A percentile compares a stretch with the other conserved stretches of the same genome.
Conservation (phyloP, 1,284 basidiomycete genomes). For the Trichosporon sp. region DNA sequence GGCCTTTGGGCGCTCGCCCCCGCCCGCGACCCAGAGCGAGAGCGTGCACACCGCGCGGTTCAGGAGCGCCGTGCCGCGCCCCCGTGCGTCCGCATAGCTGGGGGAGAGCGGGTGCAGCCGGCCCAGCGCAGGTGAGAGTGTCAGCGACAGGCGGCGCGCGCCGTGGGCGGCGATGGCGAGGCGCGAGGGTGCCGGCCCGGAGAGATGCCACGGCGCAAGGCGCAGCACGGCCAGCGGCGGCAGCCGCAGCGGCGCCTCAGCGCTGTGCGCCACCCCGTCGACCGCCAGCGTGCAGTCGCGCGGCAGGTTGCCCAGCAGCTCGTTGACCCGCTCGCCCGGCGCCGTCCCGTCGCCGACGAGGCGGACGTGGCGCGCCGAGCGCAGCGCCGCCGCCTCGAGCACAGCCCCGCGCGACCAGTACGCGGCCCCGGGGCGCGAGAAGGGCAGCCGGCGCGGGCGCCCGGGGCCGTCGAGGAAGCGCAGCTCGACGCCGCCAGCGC, state of each 20-base stretch:
- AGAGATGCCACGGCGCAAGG: background rate
- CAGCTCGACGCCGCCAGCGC: background rate
- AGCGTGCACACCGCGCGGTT: background rate
- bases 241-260: background rate
- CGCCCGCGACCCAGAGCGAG: background rate
- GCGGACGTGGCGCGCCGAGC: background rate
- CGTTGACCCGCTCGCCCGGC: background rate
- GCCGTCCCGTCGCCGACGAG: background rate
- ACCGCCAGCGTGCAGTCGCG: background rate
- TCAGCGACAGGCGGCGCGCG: background rate
- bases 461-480: background rate
- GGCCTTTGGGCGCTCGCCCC: no score
- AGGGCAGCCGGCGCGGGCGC: background rate
- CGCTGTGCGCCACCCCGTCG: background rate
- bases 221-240: background rate
- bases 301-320: background rate
- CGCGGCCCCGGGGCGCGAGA: background rate
- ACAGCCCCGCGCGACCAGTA: background rate
- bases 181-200: background rate
- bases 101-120: background rate
- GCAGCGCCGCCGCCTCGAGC: background rate
- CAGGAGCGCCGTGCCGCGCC: background rate
- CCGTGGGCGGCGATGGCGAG: background rate
- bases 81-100: background rate
- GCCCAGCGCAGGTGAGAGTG: background rate